Evolutionary conservation across 208 protist species (phyloP).

Genomic region (Leptomonas seymouri): DNA sequence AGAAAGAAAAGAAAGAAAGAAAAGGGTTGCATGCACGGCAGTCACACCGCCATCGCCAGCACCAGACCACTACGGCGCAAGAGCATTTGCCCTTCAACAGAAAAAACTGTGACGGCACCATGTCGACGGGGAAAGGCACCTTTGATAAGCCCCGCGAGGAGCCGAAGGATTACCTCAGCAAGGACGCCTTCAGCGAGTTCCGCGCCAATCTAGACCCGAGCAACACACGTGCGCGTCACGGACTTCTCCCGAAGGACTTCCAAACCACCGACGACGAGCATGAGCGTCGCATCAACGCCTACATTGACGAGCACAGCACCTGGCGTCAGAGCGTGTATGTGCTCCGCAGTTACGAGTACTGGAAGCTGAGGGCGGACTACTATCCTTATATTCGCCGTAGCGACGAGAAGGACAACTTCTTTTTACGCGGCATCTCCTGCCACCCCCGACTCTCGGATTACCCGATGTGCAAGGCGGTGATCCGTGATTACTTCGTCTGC

Average conservation of each 20-base stretch:
- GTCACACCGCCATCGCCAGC: no score
- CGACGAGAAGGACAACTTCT: constrained; percentile 83
- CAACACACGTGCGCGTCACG: constrained; percentile 54
- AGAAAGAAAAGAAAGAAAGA: not conserved
- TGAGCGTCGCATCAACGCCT: constrained; percentile 62
- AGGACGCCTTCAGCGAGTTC: constrained; percentile 62
- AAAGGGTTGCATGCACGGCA: not conserved
- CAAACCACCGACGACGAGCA: constrained; percentile 62
- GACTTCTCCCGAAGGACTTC: constrained; percentile 60
- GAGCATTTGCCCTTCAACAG: not conserved
- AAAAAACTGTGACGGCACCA: no score
- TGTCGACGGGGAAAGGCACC: constrained; percentile 15
- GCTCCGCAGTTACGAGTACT: constrained; percentile 77
- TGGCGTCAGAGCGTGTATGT: constrained; percentile 66
- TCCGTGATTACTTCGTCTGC: constrained; percentile 88
- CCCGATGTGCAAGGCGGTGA: constrained; percentile 79
- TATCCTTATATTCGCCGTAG: constrained; percentile 77
- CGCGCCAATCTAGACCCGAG: constrained; percentile 43
- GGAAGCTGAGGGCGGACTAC: constrained; percentile 74
- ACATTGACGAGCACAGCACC: constrained; percentile 61
- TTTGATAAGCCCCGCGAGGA: constrained; percentile 38
- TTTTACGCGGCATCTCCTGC: constrained; percentile 72
- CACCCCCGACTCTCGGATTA: constrained; percentile 86
- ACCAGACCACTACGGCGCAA: no score
- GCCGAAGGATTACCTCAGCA: constrained; percentile 60